Evolutionary conservation across 495 filamentous ascomycete genomes (phyloP).

Genomic region (Podospora tetraspora): DNA sequence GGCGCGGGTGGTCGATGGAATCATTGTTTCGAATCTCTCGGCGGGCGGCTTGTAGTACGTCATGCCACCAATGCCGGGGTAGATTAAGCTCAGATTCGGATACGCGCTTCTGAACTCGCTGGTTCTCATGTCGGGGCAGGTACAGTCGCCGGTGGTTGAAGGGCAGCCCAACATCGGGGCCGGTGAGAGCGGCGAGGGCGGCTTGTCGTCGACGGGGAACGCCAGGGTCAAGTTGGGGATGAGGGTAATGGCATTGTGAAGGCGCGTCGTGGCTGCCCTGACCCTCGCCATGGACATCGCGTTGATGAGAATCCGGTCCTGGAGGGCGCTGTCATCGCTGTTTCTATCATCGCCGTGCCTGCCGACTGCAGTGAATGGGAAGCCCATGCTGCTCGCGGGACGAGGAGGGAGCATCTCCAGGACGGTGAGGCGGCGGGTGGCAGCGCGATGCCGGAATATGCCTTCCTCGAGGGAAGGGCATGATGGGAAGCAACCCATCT

Average conservation of each 20-base stretch:
- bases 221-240: not conserved
- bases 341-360: not conserved
- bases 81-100: too few species aligned
- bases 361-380: too few species aligned
- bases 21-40: not conserved
- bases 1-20: not conserved
- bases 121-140: too few species aligned
- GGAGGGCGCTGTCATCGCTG: not conserved
- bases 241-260: not conserved
- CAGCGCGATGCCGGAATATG: not conserved
- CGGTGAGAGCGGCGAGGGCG: too few species aligned
- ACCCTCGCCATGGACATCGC: not conserved
- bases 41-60: not conserved
- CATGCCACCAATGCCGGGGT: not conserved
- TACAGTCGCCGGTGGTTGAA: not conserved
- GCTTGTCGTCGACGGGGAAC: too few species aligned
- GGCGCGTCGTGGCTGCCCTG: not conserved
- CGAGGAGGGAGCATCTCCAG: not conserved
- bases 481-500: not conserved
- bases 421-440: not conserved
- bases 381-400: not conserved
- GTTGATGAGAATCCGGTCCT: not conserved
- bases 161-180: too few species aligned
- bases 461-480: not conserved
- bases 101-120: too few species aligned